phyloP scores from a whole-genome alignment of 305 asterid species.

The Lippia alba region DNA sequence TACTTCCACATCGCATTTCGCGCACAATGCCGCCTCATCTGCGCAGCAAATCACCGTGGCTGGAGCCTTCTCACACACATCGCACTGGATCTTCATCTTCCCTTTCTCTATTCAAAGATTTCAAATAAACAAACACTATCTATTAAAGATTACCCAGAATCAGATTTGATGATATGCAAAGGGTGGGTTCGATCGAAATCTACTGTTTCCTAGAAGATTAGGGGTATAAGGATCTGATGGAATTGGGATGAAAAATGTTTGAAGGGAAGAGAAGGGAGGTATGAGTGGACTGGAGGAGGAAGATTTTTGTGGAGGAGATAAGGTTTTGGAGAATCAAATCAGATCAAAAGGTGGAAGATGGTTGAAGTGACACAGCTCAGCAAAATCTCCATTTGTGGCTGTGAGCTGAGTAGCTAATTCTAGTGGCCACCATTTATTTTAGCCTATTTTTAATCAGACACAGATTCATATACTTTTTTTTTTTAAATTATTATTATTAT shows the following conservation, averaged over 20 bases:
- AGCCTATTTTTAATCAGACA: too few species aligned
- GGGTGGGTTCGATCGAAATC: conserved; percentile 17
- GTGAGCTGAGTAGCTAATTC: conserved; percentile 19
- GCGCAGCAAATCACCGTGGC: conserved; percentile 98
- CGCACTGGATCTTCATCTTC: conserved; percentile 93
- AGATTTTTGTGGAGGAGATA: conserved; percentile 32
- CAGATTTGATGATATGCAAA: conserved; percentile 33
- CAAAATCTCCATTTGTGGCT: conserved; percentile 45
- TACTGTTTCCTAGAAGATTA: conserved; percentile 6
- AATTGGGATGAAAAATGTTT: background rate
- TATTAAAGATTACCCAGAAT: conserved; percentile 4
- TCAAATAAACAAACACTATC: conserved; percentile 13
- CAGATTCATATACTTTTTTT: too few species aligned
- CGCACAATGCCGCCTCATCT: conserved; percentile 96
- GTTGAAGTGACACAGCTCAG: conserved; percentile 43
- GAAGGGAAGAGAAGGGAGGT: background rate
- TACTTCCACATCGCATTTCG: conserved; percentile 81
- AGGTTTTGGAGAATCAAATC: conserved; percentile 34
- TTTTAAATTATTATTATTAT: too few species aligned
- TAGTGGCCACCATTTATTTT: conserved; percentile 35
- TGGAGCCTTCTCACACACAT: conserved; percentile 94
- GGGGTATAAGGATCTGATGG: background rate
- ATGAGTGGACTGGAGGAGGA: conserved; percentile 38
- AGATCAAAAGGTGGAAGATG: conserved; percentile 48
- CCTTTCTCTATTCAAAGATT: conserved; percentile 15